Evolutionary conservation across 1,284 basidiomycete species (phyloP), one percentile per base, ranked within the genome.

Genomic region (Fomitopsis pinicola): DNA sequence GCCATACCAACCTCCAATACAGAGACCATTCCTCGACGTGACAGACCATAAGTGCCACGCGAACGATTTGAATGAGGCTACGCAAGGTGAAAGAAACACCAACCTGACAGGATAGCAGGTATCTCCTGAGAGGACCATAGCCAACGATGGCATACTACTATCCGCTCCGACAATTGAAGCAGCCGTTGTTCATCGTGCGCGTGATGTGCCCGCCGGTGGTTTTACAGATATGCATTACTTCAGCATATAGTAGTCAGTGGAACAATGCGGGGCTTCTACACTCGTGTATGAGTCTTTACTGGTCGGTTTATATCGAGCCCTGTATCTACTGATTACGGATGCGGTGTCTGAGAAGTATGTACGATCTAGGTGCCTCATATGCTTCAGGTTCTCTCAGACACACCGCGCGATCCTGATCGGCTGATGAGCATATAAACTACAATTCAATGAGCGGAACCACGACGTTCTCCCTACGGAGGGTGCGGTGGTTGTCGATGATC

Each of bases 101-200:
- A 10, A 76, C 75, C 75, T 73, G 54, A 80, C 76, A 15, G 78
- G 78, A 50, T 71, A 62, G 62, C 77, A 78, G 10, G 78, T 78
- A 57, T 77, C 73, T 2, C 78, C 77, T 30, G 77, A 69, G 8
- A 80, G 65, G 46, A 79, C 66, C 59, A 76, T 69, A 26, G 74
- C 77, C 61, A 72, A 33, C 42, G 53, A 54, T 5, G 52, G 52
- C 52, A 54, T 38, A 17, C n/a, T 17, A 33, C n/a, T 17, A 36
- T 38, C 52, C 9, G 10, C n/a, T 9, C n/a, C 10, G n/a, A 33
- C 19, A 14, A n/a, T n/a, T n/a, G n/a, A n/a, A 22, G 35, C 17
- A 38, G 3, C 28, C 48, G 28, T 30, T 22, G 6, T 50, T 33
- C 48, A 26, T n/a, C 6, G n/a, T 26, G 45, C 19, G n/a, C 4